Percentiles rank a stretch among this genome's conserved stretches.
Conservation (phyloP, 805 yeast species). For the Kodamaea kaohsiungensis region DNA sequence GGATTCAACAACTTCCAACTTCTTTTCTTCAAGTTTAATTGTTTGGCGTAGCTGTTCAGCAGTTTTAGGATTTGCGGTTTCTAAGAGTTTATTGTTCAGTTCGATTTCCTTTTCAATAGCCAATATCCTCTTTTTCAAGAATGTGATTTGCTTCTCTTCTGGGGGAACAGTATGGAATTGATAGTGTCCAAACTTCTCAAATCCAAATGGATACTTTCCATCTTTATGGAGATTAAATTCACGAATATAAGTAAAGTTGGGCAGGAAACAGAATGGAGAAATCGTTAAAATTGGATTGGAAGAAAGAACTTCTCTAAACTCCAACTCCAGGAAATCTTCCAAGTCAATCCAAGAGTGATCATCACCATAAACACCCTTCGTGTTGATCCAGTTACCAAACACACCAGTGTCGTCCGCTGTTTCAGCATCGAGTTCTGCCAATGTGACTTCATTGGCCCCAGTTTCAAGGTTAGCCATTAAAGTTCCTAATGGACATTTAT, state of each 20-base stretch:
- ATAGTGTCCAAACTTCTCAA: constrained; percentile 66
- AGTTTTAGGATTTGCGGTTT: constrained; percentile 24
- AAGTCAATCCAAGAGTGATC: constrained; percentile 65
- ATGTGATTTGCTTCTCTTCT: constrained; percentile 50
- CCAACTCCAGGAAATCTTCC: constrained; percentile 76
- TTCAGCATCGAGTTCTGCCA: not conserved
- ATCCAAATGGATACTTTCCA: constrained; percentile 59
- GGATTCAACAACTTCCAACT: constrained; percentile 24
- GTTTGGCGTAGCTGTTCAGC: constrained; percentile 19
- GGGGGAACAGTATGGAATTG: constrained; percentile 54
- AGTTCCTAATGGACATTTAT: constrained; percentile 26
- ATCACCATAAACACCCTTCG: constrained; percentile 25
- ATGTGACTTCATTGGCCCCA: not conserved
- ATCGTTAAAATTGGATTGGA: constrained; percentile 45
- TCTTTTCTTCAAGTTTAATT: constrained; percentile 15
- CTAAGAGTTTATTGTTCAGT: constrained; percentile 15
- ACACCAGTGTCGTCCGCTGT: not conserved
- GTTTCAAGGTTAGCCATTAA: constrained; percentile 5
- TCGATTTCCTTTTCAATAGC: constrained; percentile 16
- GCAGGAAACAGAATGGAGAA: constrained; percentile 52
- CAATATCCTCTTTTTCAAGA: constrained; percentile 33
- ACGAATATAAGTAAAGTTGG: constrained; percentile 61
- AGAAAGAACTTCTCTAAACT: constrained; percentile 44
- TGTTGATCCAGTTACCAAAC: constrained; percentile 22
- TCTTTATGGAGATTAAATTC: constrained; percentile 47